These are phyloP conservation scores for Fusarium sp. DNA, from an alignment of 2,329 filamentous ascomycete genomes.

Conservation along the genomic window DNA sequence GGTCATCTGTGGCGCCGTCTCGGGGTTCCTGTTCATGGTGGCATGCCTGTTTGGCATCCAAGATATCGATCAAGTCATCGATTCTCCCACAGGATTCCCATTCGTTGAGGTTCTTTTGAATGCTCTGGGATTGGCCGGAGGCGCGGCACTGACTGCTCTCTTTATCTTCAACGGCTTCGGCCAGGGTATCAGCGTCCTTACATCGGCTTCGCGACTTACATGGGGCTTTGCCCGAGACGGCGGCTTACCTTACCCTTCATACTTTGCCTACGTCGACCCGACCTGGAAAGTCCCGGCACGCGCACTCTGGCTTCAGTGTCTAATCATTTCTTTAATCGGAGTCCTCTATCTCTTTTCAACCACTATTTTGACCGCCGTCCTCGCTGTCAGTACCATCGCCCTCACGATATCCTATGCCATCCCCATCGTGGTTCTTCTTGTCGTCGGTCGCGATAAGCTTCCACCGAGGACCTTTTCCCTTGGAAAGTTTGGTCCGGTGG, in stretches of 20 bases:
- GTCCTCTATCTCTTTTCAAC: not conserved
- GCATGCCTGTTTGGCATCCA: not conserved
- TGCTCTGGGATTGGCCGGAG: not conserved
- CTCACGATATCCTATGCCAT: not conserved
- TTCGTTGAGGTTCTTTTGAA: not conserved
- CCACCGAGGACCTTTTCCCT: not conserved
- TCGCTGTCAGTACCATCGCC: not conserved
- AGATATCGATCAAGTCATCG: not conserved
- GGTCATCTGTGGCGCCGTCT: not conserved
- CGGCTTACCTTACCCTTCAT: not conserved
- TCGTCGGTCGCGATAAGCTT: not conserved
- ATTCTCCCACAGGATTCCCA: not conserved
- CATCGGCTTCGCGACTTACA: not conserved
- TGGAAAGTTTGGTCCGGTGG: not conserved
- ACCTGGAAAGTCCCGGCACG: not conserved
- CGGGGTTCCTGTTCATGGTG: not conserved
- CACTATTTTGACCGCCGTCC: not conserved
- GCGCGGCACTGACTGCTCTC: not conserved
- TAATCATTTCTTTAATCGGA: not conserved
- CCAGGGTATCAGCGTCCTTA: not conserved
- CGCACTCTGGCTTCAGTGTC: not conserved
- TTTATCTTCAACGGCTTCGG: not conserved
- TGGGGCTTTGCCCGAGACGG: not conserved
- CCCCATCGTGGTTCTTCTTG: not conserved
- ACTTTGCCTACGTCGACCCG: not conserved